Base-by-base conservation (phyloP, 805 yeast genomes). In the Saturnispora serradocipensis region DNA sequence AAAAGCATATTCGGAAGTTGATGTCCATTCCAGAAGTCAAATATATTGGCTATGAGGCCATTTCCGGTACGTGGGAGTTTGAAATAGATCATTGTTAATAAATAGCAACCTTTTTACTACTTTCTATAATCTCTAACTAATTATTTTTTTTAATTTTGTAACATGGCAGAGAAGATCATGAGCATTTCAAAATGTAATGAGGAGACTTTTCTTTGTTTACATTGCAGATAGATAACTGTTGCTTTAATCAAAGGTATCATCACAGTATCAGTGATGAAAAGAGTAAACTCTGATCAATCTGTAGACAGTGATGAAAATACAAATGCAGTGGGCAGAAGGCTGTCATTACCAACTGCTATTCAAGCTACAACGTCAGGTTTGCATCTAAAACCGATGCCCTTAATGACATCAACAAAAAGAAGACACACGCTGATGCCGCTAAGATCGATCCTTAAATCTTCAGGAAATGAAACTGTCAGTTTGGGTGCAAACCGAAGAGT, bases 21-120 rank as follows among this genome's bases (percentile, higher is more conserved):
- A 81, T 86, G 67, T 66, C 69, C 28, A 67, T 81, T 51, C 76
- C 78, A 27, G 81, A 73, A 32, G 74, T 84, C 49, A 74, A 76
- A 54, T 91, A 90, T 68, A 77, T 79, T 27, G 76, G 83, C 47
- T 93, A 88, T 71, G 93, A 89, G 57, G 80, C 91, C 0, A 75
- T 73, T 38, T 75, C 86, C 1, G 93, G 93, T 40, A 73, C 79
- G 45, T 85, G 89, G 87, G 72, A 77, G 1, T 86, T 86, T 59
- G 68, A 72, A 10, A 77, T 77, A 35, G 75, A 75, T 36, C 69
- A 70, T 39, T 65, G 72, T 18, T 67, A 54, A 53, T 10, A 1
- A 10, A 39, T 30, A 30, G 15, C 34, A 30, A 16, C 7, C 18
- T 18, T 46, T 11, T 8, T 36, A 15, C 8, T 18, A 44, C 28